phyloP scores from a whole-genome alignment of 768 basidiomycete genomes.

The Chalciporus chontae region DNA sequence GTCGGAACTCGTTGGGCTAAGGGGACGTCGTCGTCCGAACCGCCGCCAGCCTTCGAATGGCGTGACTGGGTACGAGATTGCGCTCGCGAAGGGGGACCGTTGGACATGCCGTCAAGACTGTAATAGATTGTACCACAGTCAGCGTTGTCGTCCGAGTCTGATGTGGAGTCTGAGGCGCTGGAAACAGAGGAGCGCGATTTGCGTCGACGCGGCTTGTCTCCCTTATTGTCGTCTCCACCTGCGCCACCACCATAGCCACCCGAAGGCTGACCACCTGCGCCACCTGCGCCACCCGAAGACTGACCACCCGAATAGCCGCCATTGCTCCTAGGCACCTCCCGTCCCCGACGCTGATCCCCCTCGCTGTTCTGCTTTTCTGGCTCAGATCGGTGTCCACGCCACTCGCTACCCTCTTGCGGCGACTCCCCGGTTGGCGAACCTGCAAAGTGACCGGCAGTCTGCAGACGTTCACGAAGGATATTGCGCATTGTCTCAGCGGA shows the following conservation, averaged over 20 bases:
- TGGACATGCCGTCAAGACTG: slow-evolving; percentile 37
- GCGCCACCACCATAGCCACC: slow-evolving; percentile 30
- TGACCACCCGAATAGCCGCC: slow-evolving; percentile 18
- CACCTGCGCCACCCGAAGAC: slow-evolving; percentile 37
- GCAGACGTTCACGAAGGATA: slow-evolving; percentile 3
- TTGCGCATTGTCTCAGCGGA: slow-evolving; percentile 36
- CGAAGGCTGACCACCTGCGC: slow-evolving; percentile 21
- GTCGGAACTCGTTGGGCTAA: slow-evolving; percentile 80
- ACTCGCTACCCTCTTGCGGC: slow-evolving; percentile 17
- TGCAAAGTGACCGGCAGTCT: background rate
- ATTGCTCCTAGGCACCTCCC: slow-evolving; percentile 10
- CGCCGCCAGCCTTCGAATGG: slow-evolving; percentile 22
- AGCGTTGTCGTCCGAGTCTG: slow-evolving; percentile 45
- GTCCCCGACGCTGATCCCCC: slow-evolving; percentile 8
- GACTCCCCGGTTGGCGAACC: slow-evolving; percentile 4
- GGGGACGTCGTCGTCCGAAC: slow-evolving; percentile 76
- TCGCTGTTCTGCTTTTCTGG: slow-evolving; percentile 15
- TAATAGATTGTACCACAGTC: slow-evolving; percentile 41
- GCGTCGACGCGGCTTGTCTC: slow-evolving; percentile 33
- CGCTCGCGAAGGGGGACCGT: slow-evolving; percentile 18
- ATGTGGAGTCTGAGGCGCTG: slow-evolving; percentile 32
- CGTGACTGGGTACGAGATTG: slow-evolving; percentile 22
- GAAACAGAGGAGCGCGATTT: slow-evolving; percentile 31
- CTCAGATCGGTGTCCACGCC: slow-evolving; percentile 16
- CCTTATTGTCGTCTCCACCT: slow-evolving; percentile 37